phyloP scores from a whole-genome alignment of 345 rosid genomes.

The Pelargonium nanum region DNA sequence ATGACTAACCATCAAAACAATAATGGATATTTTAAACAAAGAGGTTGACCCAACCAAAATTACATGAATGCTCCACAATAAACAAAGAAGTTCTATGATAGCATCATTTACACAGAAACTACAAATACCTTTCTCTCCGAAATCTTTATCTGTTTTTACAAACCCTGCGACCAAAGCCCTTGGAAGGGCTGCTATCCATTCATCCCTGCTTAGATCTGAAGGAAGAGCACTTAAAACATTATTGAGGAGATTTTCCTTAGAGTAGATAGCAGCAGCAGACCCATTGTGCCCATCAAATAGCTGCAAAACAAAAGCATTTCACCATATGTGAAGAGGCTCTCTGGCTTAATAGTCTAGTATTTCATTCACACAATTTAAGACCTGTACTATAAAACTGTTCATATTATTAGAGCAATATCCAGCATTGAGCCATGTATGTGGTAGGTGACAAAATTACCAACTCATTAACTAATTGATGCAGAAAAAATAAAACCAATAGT shows the following conservation, averaged over 20 bases:
- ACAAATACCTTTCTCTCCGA: conserved; percentile 61
- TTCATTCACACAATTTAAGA: neutral
- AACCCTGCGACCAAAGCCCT: conserved; percentile 98
- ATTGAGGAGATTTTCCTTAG: conserved; percentile 79
- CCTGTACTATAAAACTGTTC: neutral
- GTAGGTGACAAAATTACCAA: conserved; percentile 20
- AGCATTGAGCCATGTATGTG: neutral
- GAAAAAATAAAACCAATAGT: neutral
- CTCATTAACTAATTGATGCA: neutral
- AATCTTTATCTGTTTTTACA: conserved; percentile 98
- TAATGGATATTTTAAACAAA: neutral
- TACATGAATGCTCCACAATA: neutral
- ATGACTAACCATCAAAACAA: neutral
- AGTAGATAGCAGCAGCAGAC: conserved; percentile 87
- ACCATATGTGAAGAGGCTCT: neutral
- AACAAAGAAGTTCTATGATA: too few relatives aligned
- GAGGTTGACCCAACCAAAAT: neutral
- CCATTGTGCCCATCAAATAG: conserved; percentile 99
- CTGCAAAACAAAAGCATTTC: conserved; percentile 34
- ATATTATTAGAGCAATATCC: neutral
- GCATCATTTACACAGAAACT: neutral
- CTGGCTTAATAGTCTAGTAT: neutral
- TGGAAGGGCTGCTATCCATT: conserved; percentile 87
- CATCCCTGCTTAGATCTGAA: conserved; percentile 76
- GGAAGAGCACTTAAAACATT: conserved; percentile 81